phyloP scores from a whole-genome alignment of 495 filamentous ascomycete genomes.

The Pyrenopolyporus hunteri region DNA sequence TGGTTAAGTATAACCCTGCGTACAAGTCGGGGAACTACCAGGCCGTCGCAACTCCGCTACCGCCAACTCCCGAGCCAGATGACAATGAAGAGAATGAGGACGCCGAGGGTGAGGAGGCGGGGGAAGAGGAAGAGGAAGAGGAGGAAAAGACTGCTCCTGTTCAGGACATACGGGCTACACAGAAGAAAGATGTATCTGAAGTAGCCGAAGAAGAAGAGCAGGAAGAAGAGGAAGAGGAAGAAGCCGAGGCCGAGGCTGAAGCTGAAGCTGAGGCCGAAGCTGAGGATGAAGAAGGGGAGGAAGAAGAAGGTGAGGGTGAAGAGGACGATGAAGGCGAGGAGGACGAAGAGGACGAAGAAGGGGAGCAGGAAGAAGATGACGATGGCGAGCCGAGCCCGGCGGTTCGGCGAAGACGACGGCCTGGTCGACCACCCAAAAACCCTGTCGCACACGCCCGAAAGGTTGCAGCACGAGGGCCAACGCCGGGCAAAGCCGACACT shows the following conservation, averaged over 20 bases:
- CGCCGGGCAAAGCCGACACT: conserved; percentile 52
- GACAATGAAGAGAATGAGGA: conserved; percentile 40
- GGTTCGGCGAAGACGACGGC: conserved; percentile 35
- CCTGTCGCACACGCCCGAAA: conserved; percentile 37
- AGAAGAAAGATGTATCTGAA: conserved; percentile 39
- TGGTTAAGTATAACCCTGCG: conserved; percentile 76
- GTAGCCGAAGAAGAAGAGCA: conserved; percentile 32
- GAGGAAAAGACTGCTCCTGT: conserved; percentile 20
- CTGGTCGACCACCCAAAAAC: conserved; percentile 42
- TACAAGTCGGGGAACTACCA: conserved; percentile 67
- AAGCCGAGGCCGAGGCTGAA: conserved; percentile 20
- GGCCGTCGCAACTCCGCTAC: conserved; percentile 68
- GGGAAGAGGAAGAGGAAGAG: conserved; percentile 37
- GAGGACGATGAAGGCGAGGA: conserved; percentile 23
- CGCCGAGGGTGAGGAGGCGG: conserved; percentile 38
- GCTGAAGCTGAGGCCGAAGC: conserved; percentile 26
- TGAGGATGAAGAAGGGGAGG: conserved; percentile 42
- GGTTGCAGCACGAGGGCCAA: conserved; percentile 25
- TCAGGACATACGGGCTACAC: conserved; percentile 11
- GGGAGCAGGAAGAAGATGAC: conserved; percentile 43
- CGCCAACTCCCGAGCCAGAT: conserved; percentile 48
- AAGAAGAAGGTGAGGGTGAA: conserved; percentile 36
- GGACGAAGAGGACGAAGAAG: conserved; percentile 29
- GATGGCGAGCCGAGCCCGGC: conserved; percentile 46
- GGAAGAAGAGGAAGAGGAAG: conserved; percentile 33